Percentiles rank a stretch among this genome's conserved stretches.
These are phyloP conservation scores for Alternaria brassicae DNA, from an alignment of 2,329 filamentous ascomycete species.

Conservation along the genomic window DNA sequence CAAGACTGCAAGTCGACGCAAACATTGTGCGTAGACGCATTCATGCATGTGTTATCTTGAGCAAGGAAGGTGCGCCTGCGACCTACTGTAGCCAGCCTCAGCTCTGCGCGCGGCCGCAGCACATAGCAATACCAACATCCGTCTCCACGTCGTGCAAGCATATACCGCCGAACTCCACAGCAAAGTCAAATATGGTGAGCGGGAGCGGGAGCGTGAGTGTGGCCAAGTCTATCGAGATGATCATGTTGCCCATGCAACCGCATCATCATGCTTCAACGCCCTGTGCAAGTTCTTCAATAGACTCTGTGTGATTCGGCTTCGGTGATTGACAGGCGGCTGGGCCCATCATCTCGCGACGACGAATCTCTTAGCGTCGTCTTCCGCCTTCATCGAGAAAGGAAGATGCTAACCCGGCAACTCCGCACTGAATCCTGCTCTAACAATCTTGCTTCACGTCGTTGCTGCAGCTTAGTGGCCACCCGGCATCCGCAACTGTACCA, in stretches of 20 bases:
- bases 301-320: constrained; percentile 33
- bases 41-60: constrained; percentile 23
- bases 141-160: constrained; percentile 12
- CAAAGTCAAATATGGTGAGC: background rate
- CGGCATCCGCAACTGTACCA: constrained; percentile 36
- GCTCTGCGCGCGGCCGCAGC: constrained; percentile 23
- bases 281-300: constrained; percentile 25
- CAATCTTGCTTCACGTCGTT: constrained; percentile 18
- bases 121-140: constrained; percentile 11
- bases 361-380: constrained; percentile 35
- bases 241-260: background rate
- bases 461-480: constrained; percentile 43
- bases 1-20: constrained; percentile 34
- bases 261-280: constrained; percentile 17
- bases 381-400: constrained; percentile 35
- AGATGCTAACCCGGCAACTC: constrained; percentile 30
- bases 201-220: too few species aligned
- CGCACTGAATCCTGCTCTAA: constrained; percentile 23
- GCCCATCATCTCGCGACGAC: constrained; percentile 31
- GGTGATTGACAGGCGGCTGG: constrained; percentile 36
- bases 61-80: constrained; percentile 27
- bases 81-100: constrained; percentile 19
- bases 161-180: constrained; percentile 17
- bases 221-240: background rate
- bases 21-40: constrained; percentile 21